Evolutionary conservation across 441 rosid species (phyloP).

Genomic region (Adansonia grandidieri): DNA sequence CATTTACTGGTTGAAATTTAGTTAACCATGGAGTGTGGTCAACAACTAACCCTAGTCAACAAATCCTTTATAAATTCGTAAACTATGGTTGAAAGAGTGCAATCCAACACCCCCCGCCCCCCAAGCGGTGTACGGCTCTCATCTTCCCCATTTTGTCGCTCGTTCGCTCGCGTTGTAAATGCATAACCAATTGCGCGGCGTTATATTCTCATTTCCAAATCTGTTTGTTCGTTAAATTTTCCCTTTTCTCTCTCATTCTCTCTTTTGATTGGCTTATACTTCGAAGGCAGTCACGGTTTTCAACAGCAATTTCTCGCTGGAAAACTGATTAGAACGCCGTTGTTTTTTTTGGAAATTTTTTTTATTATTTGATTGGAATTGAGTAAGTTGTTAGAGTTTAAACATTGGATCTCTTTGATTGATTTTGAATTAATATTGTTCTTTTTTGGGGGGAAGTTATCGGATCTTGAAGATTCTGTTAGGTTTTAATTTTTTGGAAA

Average conservation of each 20-base stretch:
- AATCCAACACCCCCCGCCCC: background rate
- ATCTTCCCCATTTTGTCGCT: background rate
- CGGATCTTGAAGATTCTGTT: slow-evolving; percentile 27
- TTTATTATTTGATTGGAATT: background rate
- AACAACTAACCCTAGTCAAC: slow-evolving; percentile 21
- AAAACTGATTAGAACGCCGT: slow-evolving; percentile 14
- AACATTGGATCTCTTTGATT: background rate
- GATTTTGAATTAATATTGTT: slow-evolving; percentile 4
- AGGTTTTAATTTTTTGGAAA: background rate
- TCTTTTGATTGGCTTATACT: background rate
- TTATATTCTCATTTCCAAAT: background rate
- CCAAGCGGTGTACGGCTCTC: slow-evolving; percentile 34
- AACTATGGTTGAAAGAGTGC: slow-evolving; percentile 23
- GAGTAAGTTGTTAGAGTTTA: slow-evolving; percentile 2
- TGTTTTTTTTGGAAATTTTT: background rate
- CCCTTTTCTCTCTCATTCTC: background rate
- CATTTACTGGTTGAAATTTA: slow-evolving; percentile 38
- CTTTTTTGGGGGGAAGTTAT: slow-evolving; percentile 24
- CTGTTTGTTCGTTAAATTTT: background rate
- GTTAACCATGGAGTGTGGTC: slow-evolving; percentile 16
- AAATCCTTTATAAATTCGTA: background rate
- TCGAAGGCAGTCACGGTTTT: slow-evolving; percentile 23
- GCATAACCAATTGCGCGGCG: slow-evolving; percentile 22
- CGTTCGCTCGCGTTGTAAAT: background rate
- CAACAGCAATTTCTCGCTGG: slow-evolving; percentile 28